These are phyloP conservation scores for Lactarius sanguifluus DNA, from an alignment of 768 basidiomycete species.

Conservation along the genomic window DNA sequence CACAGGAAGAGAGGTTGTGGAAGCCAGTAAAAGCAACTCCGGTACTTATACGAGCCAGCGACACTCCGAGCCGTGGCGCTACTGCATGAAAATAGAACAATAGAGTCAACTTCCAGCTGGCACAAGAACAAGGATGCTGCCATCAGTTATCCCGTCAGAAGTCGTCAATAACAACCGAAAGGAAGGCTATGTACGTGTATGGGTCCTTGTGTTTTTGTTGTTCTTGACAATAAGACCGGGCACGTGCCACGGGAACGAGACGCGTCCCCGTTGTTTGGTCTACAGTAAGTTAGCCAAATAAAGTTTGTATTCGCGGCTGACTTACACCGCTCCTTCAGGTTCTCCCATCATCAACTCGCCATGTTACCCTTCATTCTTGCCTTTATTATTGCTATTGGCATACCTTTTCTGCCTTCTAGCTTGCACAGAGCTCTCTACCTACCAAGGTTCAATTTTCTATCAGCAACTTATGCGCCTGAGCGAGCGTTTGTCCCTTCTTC, in stretches of 20 bases:
- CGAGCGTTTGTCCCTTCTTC: not conserved
- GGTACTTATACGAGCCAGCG: slow-evolving; percentile 21
- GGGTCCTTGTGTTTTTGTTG: slow-evolving; percentile 19
- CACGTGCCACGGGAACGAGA: slow-evolving; percentile 9
- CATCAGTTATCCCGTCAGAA: not conserved
- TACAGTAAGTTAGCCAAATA: slow-evolving; percentile 16
- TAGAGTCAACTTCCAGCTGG: not conserved
- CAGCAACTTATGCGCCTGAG: slow-evolving; percentile 6
- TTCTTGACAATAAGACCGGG: slow-evolving; percentile 11
- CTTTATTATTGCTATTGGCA: slow-evolving; percentile 20
- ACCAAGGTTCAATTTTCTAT: slow-evolving; percentile 19
- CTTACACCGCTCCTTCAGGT: not conserved
- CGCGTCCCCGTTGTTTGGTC: slow-evolving; percentile 20
- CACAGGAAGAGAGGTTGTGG: slow-evolving; percentile 5
- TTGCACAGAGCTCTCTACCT: slow-evolving; percentile 16
- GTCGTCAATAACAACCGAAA: not conserved
- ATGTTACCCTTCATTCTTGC: slow-evolving; percentile 25
- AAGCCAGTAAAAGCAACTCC: not conserved
- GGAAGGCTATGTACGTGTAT: slow-evolving; percentile 4
- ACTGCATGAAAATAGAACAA: slow-evolving; percentile 12
- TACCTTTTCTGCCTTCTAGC: slow-evolving; percentile 24
- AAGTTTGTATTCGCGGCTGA: too few relatives aligned
- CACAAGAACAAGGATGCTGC: slow-evolving; percentile 8
- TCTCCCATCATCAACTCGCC: not conserved
- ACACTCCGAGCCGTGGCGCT: not conserved